Evolutionary conservation across 345 rosid species (phyloP).

Genomic region (Dimocarpus longan): DNA sequence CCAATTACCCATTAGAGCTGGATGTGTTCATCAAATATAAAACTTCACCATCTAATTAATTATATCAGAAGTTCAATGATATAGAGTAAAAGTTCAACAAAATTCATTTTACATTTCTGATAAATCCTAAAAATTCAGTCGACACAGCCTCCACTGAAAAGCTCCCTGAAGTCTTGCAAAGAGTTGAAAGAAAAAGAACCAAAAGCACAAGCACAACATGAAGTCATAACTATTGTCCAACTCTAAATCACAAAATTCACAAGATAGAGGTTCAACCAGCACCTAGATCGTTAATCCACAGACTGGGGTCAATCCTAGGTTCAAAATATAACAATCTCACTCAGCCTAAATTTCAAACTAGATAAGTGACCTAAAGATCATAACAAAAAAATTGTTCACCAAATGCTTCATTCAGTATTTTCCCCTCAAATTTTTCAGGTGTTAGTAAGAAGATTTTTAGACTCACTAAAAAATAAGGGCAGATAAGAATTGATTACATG

Average conservation of each 20-base stretch:
- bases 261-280: background rate
- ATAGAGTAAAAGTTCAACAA: background rate
- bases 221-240: background rate
- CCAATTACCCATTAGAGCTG: constrained; percentile 48
- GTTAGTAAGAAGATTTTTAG: background rate
- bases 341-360: background rate
- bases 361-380: background rate
- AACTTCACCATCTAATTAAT: constrained; percentile 17
- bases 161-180: background rate
- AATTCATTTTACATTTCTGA: background rate
- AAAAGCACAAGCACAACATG: background rate
- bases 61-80: background rate
- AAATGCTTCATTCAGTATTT: background rate
- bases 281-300: background rate
- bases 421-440: constrained; percentile 4
- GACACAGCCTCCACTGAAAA: background rate
- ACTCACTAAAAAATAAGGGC: background rate
- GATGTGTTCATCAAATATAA: constrained; percentile 34
- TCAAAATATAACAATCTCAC: background rate
- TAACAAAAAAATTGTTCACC: background rate
- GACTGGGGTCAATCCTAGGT: background rate
- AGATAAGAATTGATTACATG: background rate
- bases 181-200: background rate
- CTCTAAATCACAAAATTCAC: constrained; percentile 6
- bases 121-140: background rate